Evolutionary conservation across 2,329 filamentous ascomycete genomes (phyloP).

Genomic region (Botrytis sinoallii): DNA sequence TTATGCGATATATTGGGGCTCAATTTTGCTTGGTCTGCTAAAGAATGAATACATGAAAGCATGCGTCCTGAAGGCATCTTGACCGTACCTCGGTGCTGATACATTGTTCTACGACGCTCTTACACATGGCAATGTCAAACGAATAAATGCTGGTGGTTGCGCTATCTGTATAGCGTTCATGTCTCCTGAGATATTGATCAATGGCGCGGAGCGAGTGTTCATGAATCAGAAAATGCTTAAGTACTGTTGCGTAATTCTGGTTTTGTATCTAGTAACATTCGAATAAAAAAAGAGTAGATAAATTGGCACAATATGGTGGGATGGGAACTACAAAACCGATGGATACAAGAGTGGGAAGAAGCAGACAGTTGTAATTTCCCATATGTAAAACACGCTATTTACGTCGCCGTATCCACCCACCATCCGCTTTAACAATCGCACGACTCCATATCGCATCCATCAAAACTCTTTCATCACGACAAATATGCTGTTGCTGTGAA

Average conservation of each 20-base stretch:
- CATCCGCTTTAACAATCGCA: background rate
- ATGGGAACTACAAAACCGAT: background rate
- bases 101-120: background rate
- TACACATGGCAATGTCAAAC: too few relatives aligned
- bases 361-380: background rate
- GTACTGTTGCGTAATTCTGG: background rate
- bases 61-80: background rate
- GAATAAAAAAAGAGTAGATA: background rate
- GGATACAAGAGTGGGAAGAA: background rate
- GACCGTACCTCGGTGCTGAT: background rate
- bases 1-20: background rate
- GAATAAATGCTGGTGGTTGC: background rate
- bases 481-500: background rate
- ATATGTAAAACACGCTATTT: background rate
- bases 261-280: background rate
- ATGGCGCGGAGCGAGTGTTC: background rate
- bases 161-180: background rate
- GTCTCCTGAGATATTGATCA: background rate
- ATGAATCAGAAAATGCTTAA: background rate
- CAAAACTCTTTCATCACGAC: background rate
- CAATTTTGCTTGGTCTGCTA: background rate
- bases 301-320: background rate
- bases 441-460: background rate
- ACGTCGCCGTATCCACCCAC: background rate
- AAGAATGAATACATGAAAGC: background rate